Base-by-base conservation (phyloP, 169 alveolate species). In the Plasmodium inui region DNA sequence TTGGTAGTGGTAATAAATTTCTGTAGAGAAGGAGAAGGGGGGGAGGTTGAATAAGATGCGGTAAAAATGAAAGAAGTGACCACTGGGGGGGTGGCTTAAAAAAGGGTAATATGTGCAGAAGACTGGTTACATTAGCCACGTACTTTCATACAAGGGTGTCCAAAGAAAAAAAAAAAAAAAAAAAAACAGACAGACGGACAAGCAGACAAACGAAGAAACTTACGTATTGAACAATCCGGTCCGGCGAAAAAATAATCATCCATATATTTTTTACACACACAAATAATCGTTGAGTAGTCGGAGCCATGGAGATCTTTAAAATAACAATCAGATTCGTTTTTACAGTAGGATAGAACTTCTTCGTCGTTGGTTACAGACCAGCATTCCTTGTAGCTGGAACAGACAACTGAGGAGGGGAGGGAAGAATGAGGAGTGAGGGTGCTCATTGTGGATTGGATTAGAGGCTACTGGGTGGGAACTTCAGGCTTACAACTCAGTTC, bases 211-310 rank as follows among this genome's bases (percentile, higher is more conserved):
- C n/a, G n/a, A n/a, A n/a, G n/a, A n/a, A 73, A 70, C 80, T 74
- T 76, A 86, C 93, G 53, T 86, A 86, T 86, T 53, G 93, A 86
- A 76, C 93, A 86, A 55, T 86, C 86, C n/a, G 93, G 93, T 50
- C 93, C 93, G 8, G 93, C 93, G 80, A 86, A 86, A 71, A 84
- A 84, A 28, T 53, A 86, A 22, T 86, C 85, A 10, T 86, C 73
- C 44, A 37, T 50, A 53, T 74, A 76, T 22, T 86, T 86, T 86
- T 53, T 86, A 83, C 93, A 86, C 41, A 74, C 37, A 76, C 93
- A 86, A 17, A n/a, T 12, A 74, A 86, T 86, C 26, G 86, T 74
- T 53, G 93, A 53, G 67, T 86, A 32, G 14, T 74, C 81, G 30
- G 80, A 50, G 67, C 80, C 41, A 41, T 76, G 26, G 19, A 57